Percentiles rank a stretch among this genome's conserved stretches.
phyloP scores from a whole-genome alignment of 192 early-diverging fungal species.

The Podila clonocystis region DNA sequence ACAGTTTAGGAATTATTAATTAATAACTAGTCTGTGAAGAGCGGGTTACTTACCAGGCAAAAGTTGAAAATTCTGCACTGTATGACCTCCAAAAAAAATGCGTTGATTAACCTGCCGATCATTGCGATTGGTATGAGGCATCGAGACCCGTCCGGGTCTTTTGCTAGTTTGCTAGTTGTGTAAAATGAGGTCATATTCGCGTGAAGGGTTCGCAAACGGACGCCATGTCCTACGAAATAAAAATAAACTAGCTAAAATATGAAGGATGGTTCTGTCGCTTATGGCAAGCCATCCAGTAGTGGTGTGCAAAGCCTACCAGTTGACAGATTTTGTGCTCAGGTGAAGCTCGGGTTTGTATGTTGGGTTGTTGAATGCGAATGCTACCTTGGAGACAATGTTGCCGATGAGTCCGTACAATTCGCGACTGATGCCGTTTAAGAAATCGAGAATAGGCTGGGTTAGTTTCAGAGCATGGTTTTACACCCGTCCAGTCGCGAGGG shows the following conservation, averaged over 20 bases:
- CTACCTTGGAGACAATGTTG: slow-evolving; percentile 69
- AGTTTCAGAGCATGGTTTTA: neutral
- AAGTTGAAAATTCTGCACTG: too few relatives aligned
- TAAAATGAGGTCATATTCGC: slow-evolving; percentile 76
- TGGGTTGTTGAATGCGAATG: slow-evolving; percentile 66
- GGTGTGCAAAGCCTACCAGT: slow-evolving; percentile 58
- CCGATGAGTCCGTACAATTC: slow-evolving; percentile 75
- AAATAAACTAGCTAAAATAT: neutral
- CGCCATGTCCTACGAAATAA: slow-evolving; percentile 65
- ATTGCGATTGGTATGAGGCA: too few relatives aligned
- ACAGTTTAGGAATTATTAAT: too few relatives aligned
- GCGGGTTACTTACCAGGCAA: too few relatives aligned
- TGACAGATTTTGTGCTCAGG: slow-evolving; percentile 69
- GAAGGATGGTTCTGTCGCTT: neutral
- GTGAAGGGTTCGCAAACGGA: slow-evolving; percentile 80
- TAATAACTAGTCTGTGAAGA: too few relatives aligned
- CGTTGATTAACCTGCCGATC: too few relatives aligned
- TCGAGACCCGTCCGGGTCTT: slow-evolving; percentile 76
- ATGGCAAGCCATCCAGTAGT: neutral
- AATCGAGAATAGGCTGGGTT: neutral
- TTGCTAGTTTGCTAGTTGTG: slow-evolving; percentile 86
- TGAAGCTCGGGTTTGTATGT: slow-evolving; percentile 78
- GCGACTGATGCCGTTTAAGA: slow-evolving; percentile 64
- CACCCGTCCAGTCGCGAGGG: neutral
- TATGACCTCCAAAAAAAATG: too few relatives aligned